These are phyloP conservation scores for Fremontodendron californicum DNA, from an alignment of 345 rosid species.

Conservation along the genomic window DNA sequence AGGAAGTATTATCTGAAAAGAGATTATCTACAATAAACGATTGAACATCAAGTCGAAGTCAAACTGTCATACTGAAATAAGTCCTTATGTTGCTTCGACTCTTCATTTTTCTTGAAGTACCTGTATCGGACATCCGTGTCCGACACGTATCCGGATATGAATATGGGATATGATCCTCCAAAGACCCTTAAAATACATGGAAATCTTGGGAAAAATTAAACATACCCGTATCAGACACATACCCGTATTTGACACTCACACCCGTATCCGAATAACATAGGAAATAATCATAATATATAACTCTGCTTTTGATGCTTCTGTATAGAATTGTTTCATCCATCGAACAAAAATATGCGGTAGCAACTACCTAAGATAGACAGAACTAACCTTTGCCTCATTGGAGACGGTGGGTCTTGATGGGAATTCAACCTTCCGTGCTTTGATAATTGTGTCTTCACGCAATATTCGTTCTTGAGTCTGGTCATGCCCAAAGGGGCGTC, in stretches of 20 bases:
- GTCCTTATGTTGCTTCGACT: no score
- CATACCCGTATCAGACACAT: no score
- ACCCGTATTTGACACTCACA: no score
- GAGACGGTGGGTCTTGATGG: slow-evolving; percentile 90
- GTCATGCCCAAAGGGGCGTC: slow-evolving; percentile 96
- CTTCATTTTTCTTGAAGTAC: no score
- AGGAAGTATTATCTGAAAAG: not conserved
- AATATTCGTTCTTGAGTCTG: slow-evolving; percentile 93
- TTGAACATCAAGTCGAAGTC: not conserved
- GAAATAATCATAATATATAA: not conserved
- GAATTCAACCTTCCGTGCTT: slow-evolving; percentile 94
- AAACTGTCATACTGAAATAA: not conserved
- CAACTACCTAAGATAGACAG: not conserved
- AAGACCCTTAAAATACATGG: no score
- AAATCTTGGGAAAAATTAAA: no score
- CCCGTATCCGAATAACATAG: no score
- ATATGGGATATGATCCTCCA: no score
- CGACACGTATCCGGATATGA: no score
- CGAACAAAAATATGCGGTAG: not conserved
- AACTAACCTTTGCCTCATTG: slow-evolving; percentile 85
- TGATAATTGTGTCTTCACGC: slow-evolving; percentile 93
- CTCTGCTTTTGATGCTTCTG: not conserved
- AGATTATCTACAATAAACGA: not conserved
- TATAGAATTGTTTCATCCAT: not conserved
- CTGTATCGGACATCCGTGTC: no score